Base-by-base conservation (phyloP, 2,329 filamentous ascomycete genomes). In the Pochonia chlamydosporia region DNA sequence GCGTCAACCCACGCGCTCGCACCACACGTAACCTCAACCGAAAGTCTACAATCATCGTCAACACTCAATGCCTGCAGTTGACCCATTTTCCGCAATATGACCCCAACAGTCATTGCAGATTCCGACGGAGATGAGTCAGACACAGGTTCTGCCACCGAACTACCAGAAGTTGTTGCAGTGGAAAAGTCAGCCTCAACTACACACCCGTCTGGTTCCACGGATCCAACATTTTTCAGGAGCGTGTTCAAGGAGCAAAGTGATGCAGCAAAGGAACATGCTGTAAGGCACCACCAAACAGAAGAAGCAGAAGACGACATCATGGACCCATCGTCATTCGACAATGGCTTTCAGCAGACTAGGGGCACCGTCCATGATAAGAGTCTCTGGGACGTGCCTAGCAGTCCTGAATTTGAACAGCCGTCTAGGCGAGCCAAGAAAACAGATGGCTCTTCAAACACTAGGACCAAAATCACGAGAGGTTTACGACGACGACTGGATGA, bases 201-300 rank as follows among this genome's bases (percentile, higher is more conserved):
- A 48, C 54, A 56, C 46, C 56, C 57, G 31, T 65, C 67, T 6
- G 62, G 57, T 20, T 77, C 74, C 14, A 78, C 75, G 1, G 72
- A 78, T 48, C 65, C 68, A 2, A 66, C 63, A 0, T 72, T 75
- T 52, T 78, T 78, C 51, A 67, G 68, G 40, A 65, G 61, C 43
- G 56, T 78, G 9, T 76, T 74, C 48, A 63, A 73, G 20, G 70
- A 75, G 41, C 72, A 77, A 54, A 64, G 66, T 33, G 60, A 62
- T 28, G 62, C 63, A 20, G 56, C 59, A 14, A 49, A 48, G 23
- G 54, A 58, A 39, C 52, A 56, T 18, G n/a, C n/a, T n/a, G 11
- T 30, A 25, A 33, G 7, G 35, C 18, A 24, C 13, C 31, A 33
- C 3, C 6, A 14, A 6, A 26, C 25, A 1, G 42, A 43, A 35